phyloP scores from a whole-genome alignment of 192 early-diverging fungal species.

The Backusella parvicylindrica region DNA sequence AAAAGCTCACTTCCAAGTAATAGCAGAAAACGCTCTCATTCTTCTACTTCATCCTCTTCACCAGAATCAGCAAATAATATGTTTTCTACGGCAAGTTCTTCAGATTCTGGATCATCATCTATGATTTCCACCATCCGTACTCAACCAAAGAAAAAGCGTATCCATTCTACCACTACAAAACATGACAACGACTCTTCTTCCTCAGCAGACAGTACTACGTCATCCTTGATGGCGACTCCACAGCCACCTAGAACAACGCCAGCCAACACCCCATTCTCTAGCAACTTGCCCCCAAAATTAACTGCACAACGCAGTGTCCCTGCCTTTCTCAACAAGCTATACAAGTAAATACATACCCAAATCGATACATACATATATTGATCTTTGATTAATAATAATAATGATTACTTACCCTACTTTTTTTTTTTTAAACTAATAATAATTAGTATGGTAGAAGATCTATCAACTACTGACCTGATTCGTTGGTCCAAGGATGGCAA shows the following conservation, averaged over 20 bases:
- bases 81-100: slow-evolving; percentile 13
- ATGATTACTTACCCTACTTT: background rate
- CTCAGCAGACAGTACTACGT: background rate
- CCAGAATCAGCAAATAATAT: background rate
- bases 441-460: slow-evolving; percentile 87
- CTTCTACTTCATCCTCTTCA: slow-evolving; percentile 6
- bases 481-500: slow-evolving; percentile 86
- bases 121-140: slow-evolving; percentile 5
- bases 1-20: background rate
- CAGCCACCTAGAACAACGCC: background rate
- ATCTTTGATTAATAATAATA: background rate
- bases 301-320: slow-evolving; percentile 55
- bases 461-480: slow-evolving; percentile 76
- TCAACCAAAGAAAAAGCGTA: background rate
- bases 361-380: background rate
- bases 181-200: background rate
- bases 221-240: background rate
- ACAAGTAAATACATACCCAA: slow-evolving; percentile 70
- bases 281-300: background rate
- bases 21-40: slow-evolving; percentile 13
- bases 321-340: slow-evolving; percentile 92
- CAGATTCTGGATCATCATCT: slow-evolving; percentile 21
- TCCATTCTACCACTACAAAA: background rate
- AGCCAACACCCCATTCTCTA: background rate
- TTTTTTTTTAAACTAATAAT: background rate